Conservation (phyloP, 805 yeast species). For the Clavispora santaluciae region DNA sequence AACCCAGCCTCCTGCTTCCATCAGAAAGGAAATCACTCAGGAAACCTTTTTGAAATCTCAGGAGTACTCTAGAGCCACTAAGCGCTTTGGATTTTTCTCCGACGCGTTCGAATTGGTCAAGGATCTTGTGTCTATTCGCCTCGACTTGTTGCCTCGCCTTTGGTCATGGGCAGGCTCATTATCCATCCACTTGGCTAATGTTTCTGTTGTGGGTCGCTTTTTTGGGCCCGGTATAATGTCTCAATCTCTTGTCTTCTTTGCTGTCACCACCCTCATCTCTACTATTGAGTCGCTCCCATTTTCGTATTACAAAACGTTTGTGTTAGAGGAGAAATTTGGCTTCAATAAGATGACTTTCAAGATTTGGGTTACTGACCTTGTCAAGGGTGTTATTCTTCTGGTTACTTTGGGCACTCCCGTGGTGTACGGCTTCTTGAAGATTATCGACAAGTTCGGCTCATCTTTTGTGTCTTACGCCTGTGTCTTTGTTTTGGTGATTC, state of each 20-base stretch:
- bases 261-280: slow-evolving; percentile 48
- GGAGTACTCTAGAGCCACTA: slow-evolving; percentile 73
- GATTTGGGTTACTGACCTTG: slow-evolving; percentile 67
- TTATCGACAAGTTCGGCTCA: slow-evolving; percentile 75
- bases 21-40: slow-evolving; percentile 61
- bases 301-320: slow-evolving; percentile 73
- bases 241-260: slow-evolving; percentile 62
- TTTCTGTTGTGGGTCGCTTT: slow-evolving; percentile 28
- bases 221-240: slow-evolving; percentile 54
- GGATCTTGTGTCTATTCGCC: slow-evolving; percentile 54
- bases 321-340: slow-evolving; percentile 87
- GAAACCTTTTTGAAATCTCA: slow-evolving; percentile 76
- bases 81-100: slow-evolving; percentile 58
- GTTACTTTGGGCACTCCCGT: slow-evolving; percentile 66
- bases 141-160: slow-evolving; percentile 43
- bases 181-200: slow-evolving; percentile 47
- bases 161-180: slow-evolving; percentile 53
- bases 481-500: slow-evolving; percentile 64
- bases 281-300: slow-evolving; percentile 61
- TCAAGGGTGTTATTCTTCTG: slow-evolving; percentile 56
- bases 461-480: slow-evolving; percentile 78
- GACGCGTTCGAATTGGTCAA: slow-evolving; percentile 48
- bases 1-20: slow-evolving; percentile 58
- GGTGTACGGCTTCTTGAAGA: slow-evolving; percentile 69
- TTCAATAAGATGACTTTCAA: slow-evolving; percentile 79